Conservation (phyloP, 257 asterid species). For the Solanum habrochaites region DNA sequence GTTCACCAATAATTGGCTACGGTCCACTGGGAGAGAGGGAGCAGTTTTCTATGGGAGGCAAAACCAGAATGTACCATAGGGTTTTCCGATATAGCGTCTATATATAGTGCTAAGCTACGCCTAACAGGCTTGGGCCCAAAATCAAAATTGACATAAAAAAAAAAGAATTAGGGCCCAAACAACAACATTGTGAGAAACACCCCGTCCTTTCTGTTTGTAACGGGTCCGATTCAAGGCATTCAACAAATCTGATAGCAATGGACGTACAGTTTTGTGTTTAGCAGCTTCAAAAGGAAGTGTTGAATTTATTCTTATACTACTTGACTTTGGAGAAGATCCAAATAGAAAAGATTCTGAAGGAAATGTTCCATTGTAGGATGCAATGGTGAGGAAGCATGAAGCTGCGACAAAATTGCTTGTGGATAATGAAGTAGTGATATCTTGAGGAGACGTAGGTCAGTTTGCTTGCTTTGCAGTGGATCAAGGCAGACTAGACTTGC, state of each 20-base stretch:
- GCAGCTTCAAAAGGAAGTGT: conserved; percentile 47
- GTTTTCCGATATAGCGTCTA: no score
- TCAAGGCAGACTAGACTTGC: conserved; percentile 45
- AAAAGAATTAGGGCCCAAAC: no score
- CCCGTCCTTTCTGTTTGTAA: no score
- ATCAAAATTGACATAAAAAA: no score
- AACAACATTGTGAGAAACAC: no score
- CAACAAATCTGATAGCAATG: conserved; percentile 43
- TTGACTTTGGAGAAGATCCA: conserved; percentile 64
- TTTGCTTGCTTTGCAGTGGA: conserved; percentile 55
- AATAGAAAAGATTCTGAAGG: conserved; percentile 50
- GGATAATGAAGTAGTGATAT: conserved; percentile 46
- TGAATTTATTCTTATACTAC: conserved; percentile 48
- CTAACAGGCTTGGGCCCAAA: no score
- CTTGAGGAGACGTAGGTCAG: conserved; percentile 48
- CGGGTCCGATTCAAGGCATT: no score
- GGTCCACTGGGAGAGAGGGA: no score
- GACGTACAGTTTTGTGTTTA: conserved; percentile 58
- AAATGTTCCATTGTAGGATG: conserved; percentile 60
- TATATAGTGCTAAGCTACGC: no score
- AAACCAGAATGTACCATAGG: no score
- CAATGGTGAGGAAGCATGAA: conserved; percentile 45
- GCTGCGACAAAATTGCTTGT: conserved; percentile 27
- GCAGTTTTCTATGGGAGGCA: no score
- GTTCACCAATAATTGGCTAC: no score